Evolutionary conservation across 164 flowering plant genomes (phyloP).

Genomic region (Tinospora cordifolia): DNA sequence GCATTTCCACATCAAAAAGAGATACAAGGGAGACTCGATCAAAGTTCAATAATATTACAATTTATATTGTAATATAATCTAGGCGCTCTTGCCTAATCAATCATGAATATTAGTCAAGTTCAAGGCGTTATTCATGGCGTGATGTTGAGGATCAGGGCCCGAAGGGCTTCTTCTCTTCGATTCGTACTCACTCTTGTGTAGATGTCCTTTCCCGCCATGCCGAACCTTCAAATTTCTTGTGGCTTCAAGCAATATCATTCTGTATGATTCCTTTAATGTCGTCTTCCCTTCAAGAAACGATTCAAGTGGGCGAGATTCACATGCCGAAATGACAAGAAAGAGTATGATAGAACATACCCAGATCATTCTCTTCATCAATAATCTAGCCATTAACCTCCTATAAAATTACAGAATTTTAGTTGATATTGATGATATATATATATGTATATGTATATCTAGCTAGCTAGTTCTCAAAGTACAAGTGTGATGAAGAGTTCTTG

Average conservation of each 20-base stretch:
- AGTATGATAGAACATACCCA: not conserved
- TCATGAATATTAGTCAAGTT: too few species aligned
- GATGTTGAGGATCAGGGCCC: constrained; percentile 7
- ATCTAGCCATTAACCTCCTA: not conserved
- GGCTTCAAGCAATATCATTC: not conserved
- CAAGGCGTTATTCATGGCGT: not conserved
- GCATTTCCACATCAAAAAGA: too few species aligned
- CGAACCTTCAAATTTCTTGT: not conserved
- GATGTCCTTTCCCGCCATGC: too few species aligned
- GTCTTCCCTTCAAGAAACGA: not conserved
- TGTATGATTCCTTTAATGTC: not conserved
- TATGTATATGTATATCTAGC: too few species aligned
- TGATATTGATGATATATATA: not conserved
- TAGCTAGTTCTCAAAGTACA: not conserved
- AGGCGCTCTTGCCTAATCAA: too few species aligned
- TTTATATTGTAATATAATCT: too few species aligned
- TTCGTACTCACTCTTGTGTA: not conserved
- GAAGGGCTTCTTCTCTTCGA: not conserved
- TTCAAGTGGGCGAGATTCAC: not conserved
- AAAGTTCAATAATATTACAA: too few species aligned
- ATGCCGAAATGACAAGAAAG: not conserved
- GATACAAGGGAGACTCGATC: too few species aligned
- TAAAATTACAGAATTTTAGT: not conserved
- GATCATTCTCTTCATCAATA: not conserved
- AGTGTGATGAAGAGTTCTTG: not conserved